These are phyloP conservation scores for Thymus quinquecostatus DNA, from an alignment of 257 asterid species.

Conservation along the genomic window DNA sequence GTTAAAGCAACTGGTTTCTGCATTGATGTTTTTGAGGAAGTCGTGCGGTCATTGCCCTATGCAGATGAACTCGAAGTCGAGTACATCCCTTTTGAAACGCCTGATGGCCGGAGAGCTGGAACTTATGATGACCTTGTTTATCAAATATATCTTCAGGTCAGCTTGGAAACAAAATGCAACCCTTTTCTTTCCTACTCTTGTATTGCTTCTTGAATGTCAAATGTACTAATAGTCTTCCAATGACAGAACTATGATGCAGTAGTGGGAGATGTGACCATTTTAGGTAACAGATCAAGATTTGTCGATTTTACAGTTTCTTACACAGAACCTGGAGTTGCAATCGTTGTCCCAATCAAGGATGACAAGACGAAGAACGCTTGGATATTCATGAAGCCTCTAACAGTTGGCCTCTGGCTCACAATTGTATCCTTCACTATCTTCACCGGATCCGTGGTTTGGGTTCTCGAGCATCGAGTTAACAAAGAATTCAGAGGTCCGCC, in stretches of 20 bases:
- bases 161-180: too few relatives aligned
- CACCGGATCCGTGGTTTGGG: slow-evolving; percentile 57
- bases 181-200: too few relatives aligned
- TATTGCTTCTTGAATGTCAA: slow-evolving; percentile 3
- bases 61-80: too few relatives aligned
- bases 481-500: slow-evolving; percentile 24
- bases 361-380: too few relatives aligned
- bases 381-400: too few relatives aligned
- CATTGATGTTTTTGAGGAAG: slow-evolving; percentile 41
- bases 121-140: slow-evolving; percentile 39
- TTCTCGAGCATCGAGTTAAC: slow-evolving; percentile 50
- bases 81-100: slow-evolving; percentile 24
- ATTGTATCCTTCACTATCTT: slow-evolving; percentile 45
- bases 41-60: too few relatives aligned
- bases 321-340: too few relatives aligned
- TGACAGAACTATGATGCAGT: slow-evolving; percentile 2
- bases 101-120: slow-evolving; percentile 4
- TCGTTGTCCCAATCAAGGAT: too few relatives aligned
- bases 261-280: too few relatives aligned
- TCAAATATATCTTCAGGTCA: slow-evolving; percentile 16
- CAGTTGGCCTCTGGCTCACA: slow-evolving; percentile 12
- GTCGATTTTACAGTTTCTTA: too few relatives aligned
- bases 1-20: too few relatives aligned
- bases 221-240: not conserved
- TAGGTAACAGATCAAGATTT: too few relatives aligned